Evolutionary conservation across 306 rosid species (phyloP).

Genomic region (Vigna angularis): DNA sequence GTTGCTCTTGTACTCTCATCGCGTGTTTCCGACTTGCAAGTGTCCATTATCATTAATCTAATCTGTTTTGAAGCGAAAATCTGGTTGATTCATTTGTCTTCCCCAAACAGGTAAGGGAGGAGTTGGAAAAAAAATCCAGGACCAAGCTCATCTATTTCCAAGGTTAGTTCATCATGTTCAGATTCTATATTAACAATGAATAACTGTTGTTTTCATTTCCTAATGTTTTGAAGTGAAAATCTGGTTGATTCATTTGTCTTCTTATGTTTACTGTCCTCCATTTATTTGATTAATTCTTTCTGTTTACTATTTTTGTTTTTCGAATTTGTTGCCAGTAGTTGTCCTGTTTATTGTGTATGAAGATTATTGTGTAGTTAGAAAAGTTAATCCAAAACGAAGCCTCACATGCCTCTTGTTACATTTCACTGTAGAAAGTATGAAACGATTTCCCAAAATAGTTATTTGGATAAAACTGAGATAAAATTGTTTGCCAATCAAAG

Average conservation of each 20-base stretch:
- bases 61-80: background rate
- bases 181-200: conserved; percentile 8
- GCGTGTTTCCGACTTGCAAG: background rate
- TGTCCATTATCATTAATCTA: background rate
- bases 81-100: conserved; percentile 30
- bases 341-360: too few relatives aligned
- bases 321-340: too few relatives aligned
- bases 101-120: conserved; percentile 61
- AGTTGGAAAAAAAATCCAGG: conserved; percentile 49
- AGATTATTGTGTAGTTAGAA: too few relatives aligned
- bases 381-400: too few relatives aligned
- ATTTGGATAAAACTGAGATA: too few relatives aligned
- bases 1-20: background rate
- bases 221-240: too few relatives aligned
- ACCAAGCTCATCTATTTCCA: conserved; percentile 25
- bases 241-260: background rate
- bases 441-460: too few relatives aligned
- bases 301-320: too few relatives aligned
- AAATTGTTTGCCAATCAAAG: too few relatives aligned
- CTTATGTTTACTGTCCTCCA: background rate
- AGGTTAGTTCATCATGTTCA: conserved; percentile 55
- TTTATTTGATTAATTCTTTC: too few relatives aligned
- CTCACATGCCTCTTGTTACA: too few relatives aligned
- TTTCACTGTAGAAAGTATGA: too few relatives aligned
- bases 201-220: background rate